A percentile compares a stretch with the other conserved stretches of the same genome.
Conservation (phyloP, 1,139 yeast genomes). For the Blastobotrys apis region DNA sequence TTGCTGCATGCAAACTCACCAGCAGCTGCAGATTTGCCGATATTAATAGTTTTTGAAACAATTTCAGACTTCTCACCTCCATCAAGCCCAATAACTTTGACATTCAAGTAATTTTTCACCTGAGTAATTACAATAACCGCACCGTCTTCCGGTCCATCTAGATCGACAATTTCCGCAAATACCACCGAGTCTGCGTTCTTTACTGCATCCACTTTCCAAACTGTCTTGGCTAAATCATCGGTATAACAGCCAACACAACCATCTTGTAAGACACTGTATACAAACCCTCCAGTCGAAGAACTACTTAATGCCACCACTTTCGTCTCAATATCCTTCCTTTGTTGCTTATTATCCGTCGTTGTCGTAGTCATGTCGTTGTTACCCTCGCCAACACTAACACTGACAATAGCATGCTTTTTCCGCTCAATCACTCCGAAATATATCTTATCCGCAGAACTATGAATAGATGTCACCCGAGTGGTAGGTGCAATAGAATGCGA, state of each 20-base stretch:
- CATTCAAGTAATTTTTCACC: conserved; percentile 17
- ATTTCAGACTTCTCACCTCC: conserved; percentile 10
- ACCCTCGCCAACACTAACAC: conserved; percentile 17
- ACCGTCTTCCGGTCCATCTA: conserved; percentile 24
- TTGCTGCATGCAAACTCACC: conserved; percentile 21
- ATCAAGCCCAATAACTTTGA: conserved; percentile 23
- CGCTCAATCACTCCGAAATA: conserved; percentile 28
- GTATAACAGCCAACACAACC: conserved; percentile 22
- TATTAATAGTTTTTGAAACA: neutral
- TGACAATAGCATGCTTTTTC: conserved; percentile 25
- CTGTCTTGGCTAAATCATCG: conserved; percentile 12
- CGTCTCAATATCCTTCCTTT: conserved; percentile 14
- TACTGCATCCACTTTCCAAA: conserved; percentile 1
- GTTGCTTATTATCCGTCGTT: no score
- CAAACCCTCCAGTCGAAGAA: conserved; percentile 15
- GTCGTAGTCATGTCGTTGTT: conserved; percentile 9
- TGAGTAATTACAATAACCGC: conserved; percentile 23
- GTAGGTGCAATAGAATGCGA: conserved; percentile 67
- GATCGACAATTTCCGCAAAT: conserved; percentile 1
- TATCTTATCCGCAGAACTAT: conserved; percentile 5
- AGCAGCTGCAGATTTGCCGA: conserved; percentile 11
- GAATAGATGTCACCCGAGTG: conserved; percentile 31
- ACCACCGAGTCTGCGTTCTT: neutral
- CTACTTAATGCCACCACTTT: conserved; percentile 18
- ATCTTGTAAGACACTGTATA: conserved; percentile 22